These are phyloP conservation scores for Prunus armeniaca DNA, from an alignment of 306 rosid genomes.

Conservation along the genomic window DNA sequence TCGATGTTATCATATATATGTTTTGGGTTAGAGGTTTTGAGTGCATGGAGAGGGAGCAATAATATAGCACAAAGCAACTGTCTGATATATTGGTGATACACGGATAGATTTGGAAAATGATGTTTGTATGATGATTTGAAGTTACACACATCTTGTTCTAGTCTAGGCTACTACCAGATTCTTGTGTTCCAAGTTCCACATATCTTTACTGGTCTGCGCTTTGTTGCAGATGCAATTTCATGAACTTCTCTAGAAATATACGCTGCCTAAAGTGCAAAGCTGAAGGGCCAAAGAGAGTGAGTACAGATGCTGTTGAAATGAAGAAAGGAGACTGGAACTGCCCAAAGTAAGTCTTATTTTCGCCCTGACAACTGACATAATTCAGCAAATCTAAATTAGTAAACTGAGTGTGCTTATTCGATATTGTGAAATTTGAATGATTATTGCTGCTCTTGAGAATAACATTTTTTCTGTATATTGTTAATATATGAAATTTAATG, in stretches of 20 bases:
- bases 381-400: not conserved
- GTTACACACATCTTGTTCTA: not conserved
- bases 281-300: slow-evolving; percentile 49
- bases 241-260: slow-evolving; percentile 72
- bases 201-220: slow-evolving; percentile 16
- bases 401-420: not conserved
- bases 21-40: not conserved
- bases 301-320: slow-evolving; percentile 37
- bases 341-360: slow-evolving; percentile 46
- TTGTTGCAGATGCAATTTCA: slow-evolving; percentile 71
- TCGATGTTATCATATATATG: not conserved
- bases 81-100: not conserved
- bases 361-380: not conserved
- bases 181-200: not conserved
- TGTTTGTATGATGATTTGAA: not conserved
- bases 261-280: slow-evolving; percentile 67
- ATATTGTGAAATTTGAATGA: not conserved
- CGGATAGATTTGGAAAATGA: not conserved
- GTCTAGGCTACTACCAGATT: not conserved
- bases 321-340: slow-evolving; percentile 95
- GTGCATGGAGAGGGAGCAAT: not conserved
- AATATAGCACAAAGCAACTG: not conserved
- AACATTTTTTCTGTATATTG: not conserved
- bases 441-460: not conserved
- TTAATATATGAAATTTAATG: too few relatives aligned